These are phyloP conservation scores for Sclerotinia glacialis DNA, from an alignment of 2,329 filamentous ascomycete species.

Conservation along the genomic window DNA sequence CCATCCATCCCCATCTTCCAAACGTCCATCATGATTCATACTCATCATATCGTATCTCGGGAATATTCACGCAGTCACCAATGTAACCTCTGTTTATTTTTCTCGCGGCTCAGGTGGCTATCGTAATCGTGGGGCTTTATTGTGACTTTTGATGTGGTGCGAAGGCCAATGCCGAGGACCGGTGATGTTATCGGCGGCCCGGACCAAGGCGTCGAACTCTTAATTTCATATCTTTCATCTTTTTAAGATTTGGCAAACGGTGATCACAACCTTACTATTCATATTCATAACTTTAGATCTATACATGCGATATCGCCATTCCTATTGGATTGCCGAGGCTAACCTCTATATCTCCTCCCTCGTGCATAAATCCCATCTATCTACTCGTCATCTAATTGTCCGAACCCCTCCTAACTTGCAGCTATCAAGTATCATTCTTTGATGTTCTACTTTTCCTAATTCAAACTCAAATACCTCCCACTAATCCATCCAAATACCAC, in stretches of 20 bases:
- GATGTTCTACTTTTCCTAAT: not conserved
- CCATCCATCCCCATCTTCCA: not conserved
- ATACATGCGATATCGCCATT: constrained; percentile 4
- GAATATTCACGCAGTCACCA: not conserved
- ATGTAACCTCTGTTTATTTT: not conserved
- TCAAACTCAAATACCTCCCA: not conserved
- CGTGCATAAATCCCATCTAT: too few relatives aligned
- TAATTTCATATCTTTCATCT: too few relatives aligned
- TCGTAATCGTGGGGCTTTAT: too few relatives aligned
- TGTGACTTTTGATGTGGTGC: too few relatives aligned
- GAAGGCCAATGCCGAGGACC: too few relatives aligned
- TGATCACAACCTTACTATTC: not conserved
- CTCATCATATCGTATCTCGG: not conserved
- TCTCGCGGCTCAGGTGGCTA: not conserved
- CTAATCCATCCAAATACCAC: not conserved
- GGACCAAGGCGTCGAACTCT: too few relatives aligned
- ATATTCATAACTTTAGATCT: too few relatives aligned
- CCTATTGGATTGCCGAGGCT: not conserved
- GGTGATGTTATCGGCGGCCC: too few relatives aligned
- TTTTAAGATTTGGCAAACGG: not conserved
- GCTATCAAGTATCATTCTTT: not conserved
- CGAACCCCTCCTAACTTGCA: not conserved
- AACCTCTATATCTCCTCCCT: not conserved
- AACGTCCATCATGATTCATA: not conserved
- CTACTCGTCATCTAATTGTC: not conserved